Conservation (phyloP, 2,329 filamentous ascomycete species). For the Ophiocordyceps camponoti-saundersi region DNA sequence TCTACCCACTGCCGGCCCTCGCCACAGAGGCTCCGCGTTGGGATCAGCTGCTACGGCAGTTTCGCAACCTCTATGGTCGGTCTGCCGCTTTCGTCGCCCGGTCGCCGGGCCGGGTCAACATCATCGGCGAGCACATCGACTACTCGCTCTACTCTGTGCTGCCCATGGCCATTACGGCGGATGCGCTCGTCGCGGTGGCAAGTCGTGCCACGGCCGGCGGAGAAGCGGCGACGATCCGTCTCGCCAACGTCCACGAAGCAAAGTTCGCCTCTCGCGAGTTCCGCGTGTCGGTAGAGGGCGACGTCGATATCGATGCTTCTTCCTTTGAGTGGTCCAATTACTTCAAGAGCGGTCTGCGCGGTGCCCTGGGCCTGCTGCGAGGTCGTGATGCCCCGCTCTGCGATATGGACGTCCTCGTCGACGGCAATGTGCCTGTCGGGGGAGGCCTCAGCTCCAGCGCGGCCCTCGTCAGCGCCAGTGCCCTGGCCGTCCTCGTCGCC, state of each 20-base stretch:
- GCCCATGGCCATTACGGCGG: slow-evolving; percentile 86
- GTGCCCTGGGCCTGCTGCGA: slow-evolving; percentile 62
- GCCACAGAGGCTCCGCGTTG: slow-evolving; percentile 55
- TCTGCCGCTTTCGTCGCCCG: slow-evolving; percentile 68
- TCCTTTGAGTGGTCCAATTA: slow-evolving; percentile 96
- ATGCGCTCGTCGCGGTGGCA: slow-evolving; percentile 72
- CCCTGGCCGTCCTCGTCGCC: slow-evolving; percentile 72
- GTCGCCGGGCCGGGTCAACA: slow-evolving; percentile 89
- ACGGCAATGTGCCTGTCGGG: slow-evolving; percentile 82
- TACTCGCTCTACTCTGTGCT: slow-evolving; percentile 94
- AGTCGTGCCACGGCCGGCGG: slow-evolving; percentile 30
- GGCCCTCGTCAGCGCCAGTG: slow-evolving; percentile 80
- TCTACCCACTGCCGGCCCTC: slow-evolving; percentile 65
- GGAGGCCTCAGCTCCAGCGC: slow-evolving; percentile 89
- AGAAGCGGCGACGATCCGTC: slow-evolving; percentile 45
- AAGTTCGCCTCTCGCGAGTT: slow-evolving; percentile 68
- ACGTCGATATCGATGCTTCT: slow-evolving; percentile 67
- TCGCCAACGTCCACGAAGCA: slow-evolving; percentile 60
- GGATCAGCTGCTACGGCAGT: slow-evolving; percentile 54
- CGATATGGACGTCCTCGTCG: slow-evolving; percentile 76
- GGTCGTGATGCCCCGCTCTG: slow-evolving; percentile 47
- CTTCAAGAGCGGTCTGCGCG: slow-evolving; percentile 81
- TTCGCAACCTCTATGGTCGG: slow-evolving; percentile 52
- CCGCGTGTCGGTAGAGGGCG: slow-evolving; percentile 42
- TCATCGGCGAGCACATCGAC: slow-evolving; percentile 98